phyloP scores from a whole-genome alignment of 257 asterid genomes.

The Salvia hispanica region DNA sequence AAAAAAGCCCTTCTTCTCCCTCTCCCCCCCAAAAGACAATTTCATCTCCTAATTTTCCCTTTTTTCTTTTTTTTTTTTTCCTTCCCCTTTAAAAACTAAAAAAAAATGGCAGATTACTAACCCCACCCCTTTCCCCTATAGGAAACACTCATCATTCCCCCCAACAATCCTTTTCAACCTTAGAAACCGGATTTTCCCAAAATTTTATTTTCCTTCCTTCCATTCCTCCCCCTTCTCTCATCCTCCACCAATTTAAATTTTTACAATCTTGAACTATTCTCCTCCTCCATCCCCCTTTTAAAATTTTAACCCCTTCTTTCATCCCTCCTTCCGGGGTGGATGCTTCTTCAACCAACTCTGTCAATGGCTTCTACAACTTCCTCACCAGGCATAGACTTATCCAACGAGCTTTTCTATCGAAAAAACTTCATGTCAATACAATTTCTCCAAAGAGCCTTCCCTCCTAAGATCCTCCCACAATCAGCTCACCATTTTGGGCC shows the following conservation, averaged over 20 bases:
- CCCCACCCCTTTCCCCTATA: constrained; percentile 78
- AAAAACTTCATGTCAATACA: constrained; percentile 87
- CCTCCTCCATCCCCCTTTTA: constrained; percentile 11
- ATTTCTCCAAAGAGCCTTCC: constrained; percentile 66
- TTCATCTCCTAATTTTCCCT: constrained; percentile 30
- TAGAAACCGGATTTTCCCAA: constrained; percentile 64
- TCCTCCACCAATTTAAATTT: constrained; percentile 44
- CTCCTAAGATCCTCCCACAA: constrained; percentile 80
- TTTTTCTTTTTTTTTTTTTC: constrained; percentile 36
- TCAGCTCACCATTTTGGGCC: constrained; percentile 69
- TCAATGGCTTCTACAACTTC: constrained; percentile 76
- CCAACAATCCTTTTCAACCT: constrained; percentile 85
- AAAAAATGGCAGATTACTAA: constrained; percentile 80
- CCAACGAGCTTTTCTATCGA: constrained; percentile 60
- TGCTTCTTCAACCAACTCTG: constrained; percentile 77
- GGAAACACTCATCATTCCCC: constrained; percentile 96
- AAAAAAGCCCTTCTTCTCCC: constrained; percentile 1
- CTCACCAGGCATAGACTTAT: constrained; percentile 80
- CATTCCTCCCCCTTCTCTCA: constrained; percentile 1
- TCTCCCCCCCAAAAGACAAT: constrained; percentile 21
- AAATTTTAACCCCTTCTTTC: background rate
- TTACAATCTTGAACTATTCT: constrained; percentile 36
- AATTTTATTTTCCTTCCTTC: constrained; percentile 44
- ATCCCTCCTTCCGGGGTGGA: constrained; percentile 51
- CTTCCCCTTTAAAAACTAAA: constrained; percentile 68